These are phyloP conservation scores for Mucor indicus DNA, from an alignment of 371 early-diverging fungal species.

Conservation along the genomic window DNA sequence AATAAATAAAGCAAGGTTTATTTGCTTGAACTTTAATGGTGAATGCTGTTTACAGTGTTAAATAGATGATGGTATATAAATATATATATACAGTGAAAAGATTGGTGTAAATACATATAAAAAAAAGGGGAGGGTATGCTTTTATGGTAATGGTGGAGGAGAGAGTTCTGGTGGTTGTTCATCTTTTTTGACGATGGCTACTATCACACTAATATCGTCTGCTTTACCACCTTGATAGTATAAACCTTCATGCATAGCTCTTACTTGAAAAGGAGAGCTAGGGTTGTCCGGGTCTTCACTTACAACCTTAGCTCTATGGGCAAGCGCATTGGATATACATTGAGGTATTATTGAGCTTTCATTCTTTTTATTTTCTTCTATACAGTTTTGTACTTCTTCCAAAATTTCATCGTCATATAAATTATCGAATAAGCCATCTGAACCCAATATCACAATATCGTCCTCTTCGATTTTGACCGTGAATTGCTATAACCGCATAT, in stretches of 20 bases:
- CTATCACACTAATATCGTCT: slow-evolving; percentile 79
- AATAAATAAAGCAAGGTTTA: too few species aligned
- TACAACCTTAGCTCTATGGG: slow-evolving; percentile 67
- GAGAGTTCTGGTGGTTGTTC: slow-evolving; percentile 19
- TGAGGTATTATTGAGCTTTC: too few species aligned
- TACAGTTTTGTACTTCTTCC: slow-evolving; percentile 45
- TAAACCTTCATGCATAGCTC: slow-evolving; percentile 71
- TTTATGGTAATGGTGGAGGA: slow-evolving; percentile 23
- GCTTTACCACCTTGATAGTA: slow-evolving; percentile 74
- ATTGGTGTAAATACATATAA: too few species aligned
- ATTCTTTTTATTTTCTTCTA: not conserved
- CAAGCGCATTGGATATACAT: slow-evolving; percentile 69
- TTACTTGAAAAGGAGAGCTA: slow-evolving; percentile 80
- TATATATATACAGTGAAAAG: too few species aligned
- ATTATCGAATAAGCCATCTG: slow-evolving; percentile 80
- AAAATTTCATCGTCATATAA: slow-evolving; percentile 79
- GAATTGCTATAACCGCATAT: slow-evolving; percentile 50
- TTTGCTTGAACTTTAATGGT: too few species aligned
- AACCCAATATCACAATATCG: slow-evolving; percentile 71
- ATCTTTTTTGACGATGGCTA: slow-evolving; percentile 55
- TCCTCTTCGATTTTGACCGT: slow-evolving; percentile 72
- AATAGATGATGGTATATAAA: too few species aligned
- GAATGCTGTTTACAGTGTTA: too few species aligned
- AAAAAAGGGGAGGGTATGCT: too few species aligned
- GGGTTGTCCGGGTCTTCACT: slow-evolving; percentile 70